Conservation (phyloP, 352 stramenopile genomes). For the Globisporangium camurandrum region DNA sequence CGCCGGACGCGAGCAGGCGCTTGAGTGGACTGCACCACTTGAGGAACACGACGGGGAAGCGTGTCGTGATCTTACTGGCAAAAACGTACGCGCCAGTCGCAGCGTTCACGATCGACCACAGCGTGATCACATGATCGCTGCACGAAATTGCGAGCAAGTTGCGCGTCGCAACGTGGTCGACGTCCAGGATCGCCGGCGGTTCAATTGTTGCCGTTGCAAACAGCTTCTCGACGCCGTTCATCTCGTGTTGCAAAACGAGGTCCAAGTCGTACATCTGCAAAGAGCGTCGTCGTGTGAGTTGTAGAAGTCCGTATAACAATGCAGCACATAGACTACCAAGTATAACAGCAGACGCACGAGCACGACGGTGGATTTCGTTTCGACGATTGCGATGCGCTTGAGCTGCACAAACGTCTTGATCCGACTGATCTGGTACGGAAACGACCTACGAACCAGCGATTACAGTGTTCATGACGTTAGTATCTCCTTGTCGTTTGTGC, state of each 20-base stretch:
- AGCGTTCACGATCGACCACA: conserved; percentile 65
- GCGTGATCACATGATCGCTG: conserved; percentile 43
- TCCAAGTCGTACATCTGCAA: conserved; percentile 58
- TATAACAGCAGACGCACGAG: conserved; percentile 22
- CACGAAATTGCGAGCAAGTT: conserved; percentile 50
- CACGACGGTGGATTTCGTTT: conserved; percentile 47
- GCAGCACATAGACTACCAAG: conserved; percentile 1
- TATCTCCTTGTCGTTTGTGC: not conserved
- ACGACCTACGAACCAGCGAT: too few species aligned
- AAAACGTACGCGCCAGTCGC: conserved; percentile 54
- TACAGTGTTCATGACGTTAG: too few species aligned
- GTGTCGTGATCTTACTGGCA: conserved; percentile 44
- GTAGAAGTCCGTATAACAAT: not conserved
- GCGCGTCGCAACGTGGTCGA: conserved; percentile 42
- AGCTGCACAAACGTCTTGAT: conserved; percentile 37
- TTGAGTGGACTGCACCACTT: conserved; percentile 54
- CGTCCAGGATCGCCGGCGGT: conserved; percentile 42
- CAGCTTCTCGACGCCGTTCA: conserved; percentile 44
- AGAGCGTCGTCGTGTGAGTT: not conserved
- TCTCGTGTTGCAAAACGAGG: conserved; percentile 55
- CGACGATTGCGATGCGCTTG: conserved; percentile 50
- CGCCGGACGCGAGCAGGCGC: conserved; percentile 35
- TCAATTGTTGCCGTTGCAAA: conserved; percentile 19
- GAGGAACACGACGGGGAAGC: conserved; percentile 37
- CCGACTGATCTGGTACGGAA: conserved; percentile 58